Evolutionary conservation across 2,329 filamentous ascomycete species (phyloP).

Genomic region (Colletotrichum zoysiae): DNA sequence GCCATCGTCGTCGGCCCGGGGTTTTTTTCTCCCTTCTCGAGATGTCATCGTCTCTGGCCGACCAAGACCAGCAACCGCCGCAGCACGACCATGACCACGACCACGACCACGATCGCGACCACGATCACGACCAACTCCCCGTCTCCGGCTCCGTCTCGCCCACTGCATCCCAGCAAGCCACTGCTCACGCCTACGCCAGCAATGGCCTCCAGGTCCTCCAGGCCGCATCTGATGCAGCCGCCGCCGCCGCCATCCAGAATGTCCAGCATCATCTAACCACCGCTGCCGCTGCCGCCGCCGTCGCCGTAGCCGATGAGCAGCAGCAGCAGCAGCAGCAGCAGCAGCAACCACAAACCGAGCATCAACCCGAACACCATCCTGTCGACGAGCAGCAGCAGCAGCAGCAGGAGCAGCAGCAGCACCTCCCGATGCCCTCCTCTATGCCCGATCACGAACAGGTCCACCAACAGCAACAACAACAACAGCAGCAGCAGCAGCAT

Average conservation of each 20-base stretch:
- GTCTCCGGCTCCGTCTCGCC: conserved; percentile 43
- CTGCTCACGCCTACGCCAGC: conserved; percentile 59
- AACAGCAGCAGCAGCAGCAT: conserved; percentile 22
- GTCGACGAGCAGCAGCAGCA: conserved; percentile 17
- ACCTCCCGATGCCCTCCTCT: conserved; percentile 6
- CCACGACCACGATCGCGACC: conserved; percentile 41
- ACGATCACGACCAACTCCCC: conserved; percentile 15
- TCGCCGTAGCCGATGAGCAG: conserved; percentile 35
- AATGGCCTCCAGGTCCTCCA: conserved; percentile 61
- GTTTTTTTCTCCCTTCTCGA: conserved; percentile 7
- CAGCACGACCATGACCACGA: conserved; percentile 4
- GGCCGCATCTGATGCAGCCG: conserved; percentile 57
- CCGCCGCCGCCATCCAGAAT: conserved; percentile 55
- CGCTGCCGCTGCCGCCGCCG: conserved; percentile 43
- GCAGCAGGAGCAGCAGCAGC: neutral
- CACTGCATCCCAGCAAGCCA: conserved; percentile 42
- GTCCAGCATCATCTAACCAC: conserved; percentile 51
- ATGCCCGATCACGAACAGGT: conserved; percentile 16
- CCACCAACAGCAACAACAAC: conserved; percentile 27
- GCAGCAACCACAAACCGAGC: conserved; percentile 12
- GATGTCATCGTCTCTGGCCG: conserved; percentile 24
- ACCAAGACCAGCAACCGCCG: conserved; percentile 24
- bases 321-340: conserved; percentile 26
- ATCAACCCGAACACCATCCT: conserved; percentile 11
- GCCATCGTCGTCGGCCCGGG: conserved; percentile 23